These are phyloP conservation scores for Neurospora intermedia DNA, from an alignment of 495 filamentous ascomycete species.

Conservation along the genomic window DNA sequence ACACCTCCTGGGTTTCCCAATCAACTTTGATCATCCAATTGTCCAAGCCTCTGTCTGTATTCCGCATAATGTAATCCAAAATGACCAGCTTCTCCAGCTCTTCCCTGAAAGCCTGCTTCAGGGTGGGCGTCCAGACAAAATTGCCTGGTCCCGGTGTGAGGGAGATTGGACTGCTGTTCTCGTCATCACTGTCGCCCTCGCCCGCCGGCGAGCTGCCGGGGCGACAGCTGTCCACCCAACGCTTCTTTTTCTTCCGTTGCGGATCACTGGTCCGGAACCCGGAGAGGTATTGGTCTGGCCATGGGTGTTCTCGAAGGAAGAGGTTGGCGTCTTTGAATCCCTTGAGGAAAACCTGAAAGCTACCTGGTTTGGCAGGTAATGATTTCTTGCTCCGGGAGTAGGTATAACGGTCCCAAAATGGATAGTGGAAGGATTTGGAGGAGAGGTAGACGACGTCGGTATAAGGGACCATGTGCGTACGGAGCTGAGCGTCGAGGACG, in stretches of 20 bases:
- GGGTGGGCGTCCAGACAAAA: slow-evolving; percentile 78
- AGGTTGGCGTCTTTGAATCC: slow-evolving; percentile 95
- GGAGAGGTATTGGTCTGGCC: slow-evolving; percentile 88
- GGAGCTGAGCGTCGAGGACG: slow-evolving; percentile 80
- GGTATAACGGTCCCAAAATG: slow-evolving; percentile 87
- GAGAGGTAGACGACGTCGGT: slow-evolving; percentile 91
- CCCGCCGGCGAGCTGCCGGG: slow-evolving; percentile 52
- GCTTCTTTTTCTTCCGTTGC: slow-evolving; percentile 56
- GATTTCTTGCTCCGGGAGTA: slow-evolving; percentile 79
- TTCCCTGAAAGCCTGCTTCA: slow-evolving; percentile 89
- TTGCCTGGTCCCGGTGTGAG: slow-evolving; percentile 33
- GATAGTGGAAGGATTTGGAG: slow-evolving; percentile 95
- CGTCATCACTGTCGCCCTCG: slow-evolving; percentile 61
- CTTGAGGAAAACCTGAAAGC: slow-evolving; percentile 95
- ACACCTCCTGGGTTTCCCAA: slow-evolving; percentile 67
- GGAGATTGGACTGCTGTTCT: slow-evolving; percentile 30
- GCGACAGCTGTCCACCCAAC: slow-evolving; percentile 78
- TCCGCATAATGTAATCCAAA: slow-evolving; percentile 98
- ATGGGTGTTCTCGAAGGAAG: slow-evolving; percentile 89
- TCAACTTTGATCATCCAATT: slow-evolving; percentile 99
- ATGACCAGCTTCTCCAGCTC: slow-evolving; percentile 96
- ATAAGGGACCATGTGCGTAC: slow-evolving; percentile 87
- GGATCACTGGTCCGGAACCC: slow-evolving; percentile 61
- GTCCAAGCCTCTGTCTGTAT: slow-evolving; percentile 91
- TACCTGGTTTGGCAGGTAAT: slow-evolving; percentile 85